A percentile compares a stretch with the other conserved stretches of the same genome.
Conservation (phyloP, 2,329 filamentous ascomycete genomes). For the Plenodomus lindquistii region DNA sequence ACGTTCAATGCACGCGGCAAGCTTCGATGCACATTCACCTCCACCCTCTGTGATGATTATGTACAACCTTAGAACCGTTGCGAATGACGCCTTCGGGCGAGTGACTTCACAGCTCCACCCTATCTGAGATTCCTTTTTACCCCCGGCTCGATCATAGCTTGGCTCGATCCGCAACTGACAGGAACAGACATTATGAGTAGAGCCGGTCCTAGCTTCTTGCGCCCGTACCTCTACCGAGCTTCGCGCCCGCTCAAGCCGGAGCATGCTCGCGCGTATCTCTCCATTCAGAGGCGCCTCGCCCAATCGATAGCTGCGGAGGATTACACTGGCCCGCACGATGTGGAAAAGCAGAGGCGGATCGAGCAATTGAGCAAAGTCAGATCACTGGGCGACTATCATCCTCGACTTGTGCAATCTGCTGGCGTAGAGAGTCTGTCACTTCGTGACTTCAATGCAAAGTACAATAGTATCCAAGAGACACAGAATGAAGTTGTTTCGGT, state of each 20-base stretch:
- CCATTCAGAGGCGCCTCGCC: slow-evolving; percentile 40
- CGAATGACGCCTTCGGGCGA: slow-evolving; percentile 62
- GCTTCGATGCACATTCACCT: not conserved
- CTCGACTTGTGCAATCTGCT: slow-evolving; percentile 46
- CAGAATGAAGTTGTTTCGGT: slow-evolving; percentile 37
- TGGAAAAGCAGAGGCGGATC: slow-evolving; percentile 57
- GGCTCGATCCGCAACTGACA: slow-evolving; percentile 40
- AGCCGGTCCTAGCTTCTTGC: slow-evolving; percentile 56
- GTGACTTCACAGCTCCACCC: slow-evolving; percentile 53
- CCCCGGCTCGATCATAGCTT: not conserved
- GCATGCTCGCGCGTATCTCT: slow-evolving; percentile 57
- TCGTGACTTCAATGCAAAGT: slow-evolving; percentile 35
- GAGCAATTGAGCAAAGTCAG: slow-evolving; percentile 57
- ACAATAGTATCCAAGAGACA: slow-evolving; percentile 31
- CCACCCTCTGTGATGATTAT: slow-evolving; percentile 35
- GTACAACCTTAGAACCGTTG: slow-evolving; percentile 64
- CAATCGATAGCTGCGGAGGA: slow-evolving; percentile 22
- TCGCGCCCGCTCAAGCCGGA: slow-evolving; percentile 44
- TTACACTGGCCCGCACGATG: slow-evolving; percentile 44
- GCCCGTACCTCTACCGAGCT: slow-evolving; percentile 57
- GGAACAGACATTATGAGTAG: slow-evolving; percentile 50
- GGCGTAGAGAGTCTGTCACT: slow-evolving; percentile 25
- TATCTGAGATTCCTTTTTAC: slow-evolving; percentile 34
- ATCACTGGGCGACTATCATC: slow-evolving; percentile 59
- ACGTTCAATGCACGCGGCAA: too few relatives aligned